Percentiles rank a stretch among this genome's conserved stretches.
Conservation (phyloP, 345 rosid species). For the Bruguiera parviflora region DNA sequence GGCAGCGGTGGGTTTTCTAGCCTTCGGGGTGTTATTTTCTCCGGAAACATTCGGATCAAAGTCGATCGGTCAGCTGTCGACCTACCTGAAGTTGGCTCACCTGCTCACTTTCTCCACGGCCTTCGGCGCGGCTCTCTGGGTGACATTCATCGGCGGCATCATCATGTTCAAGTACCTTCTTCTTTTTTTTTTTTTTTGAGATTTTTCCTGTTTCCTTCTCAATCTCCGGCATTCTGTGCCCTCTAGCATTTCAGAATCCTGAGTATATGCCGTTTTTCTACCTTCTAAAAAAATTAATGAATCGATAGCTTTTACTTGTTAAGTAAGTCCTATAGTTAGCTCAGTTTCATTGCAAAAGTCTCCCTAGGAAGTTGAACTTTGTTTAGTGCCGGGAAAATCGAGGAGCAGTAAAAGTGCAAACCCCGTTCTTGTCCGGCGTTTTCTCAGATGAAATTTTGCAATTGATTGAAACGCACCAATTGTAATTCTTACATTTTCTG, state of each 20-base stretch:
- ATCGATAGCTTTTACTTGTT: too few relatives aligned
- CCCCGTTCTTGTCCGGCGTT: neutral
- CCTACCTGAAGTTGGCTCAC: conserved; percentile 74
- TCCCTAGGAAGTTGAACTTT: neutral
- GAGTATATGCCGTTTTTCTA: neutral
- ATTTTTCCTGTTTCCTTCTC: too few relatives aligned
- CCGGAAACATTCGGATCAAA: conserved; percentile 88
- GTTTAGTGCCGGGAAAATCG: neutral
- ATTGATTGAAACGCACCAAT: too few relatives aligned
- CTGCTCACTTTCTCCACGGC: conserved; percentile 90
- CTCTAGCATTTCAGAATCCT: neutral
- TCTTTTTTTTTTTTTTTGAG: neutral
- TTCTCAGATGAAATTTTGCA: neutral
- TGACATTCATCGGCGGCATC: conserved; percentile 98
- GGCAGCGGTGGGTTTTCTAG: conserved; percentile 66
- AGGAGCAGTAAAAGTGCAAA: neutral
- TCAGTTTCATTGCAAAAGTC: neutral
- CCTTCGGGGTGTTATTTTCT: conserved; percentile 75
- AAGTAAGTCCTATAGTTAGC: too few relatives aligned
- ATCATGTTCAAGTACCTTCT: conserved; percentile 84
- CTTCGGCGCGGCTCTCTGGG: conserved; percentile 96
- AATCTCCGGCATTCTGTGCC: neutral
- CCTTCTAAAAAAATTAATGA: neutral
- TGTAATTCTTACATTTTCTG: neutral
- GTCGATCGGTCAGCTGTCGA: conserved; percentile 39